Base-by-base conservation (phyloP, 1,139 yeast genomes). In the Arxiozyma telluris region DNA sequence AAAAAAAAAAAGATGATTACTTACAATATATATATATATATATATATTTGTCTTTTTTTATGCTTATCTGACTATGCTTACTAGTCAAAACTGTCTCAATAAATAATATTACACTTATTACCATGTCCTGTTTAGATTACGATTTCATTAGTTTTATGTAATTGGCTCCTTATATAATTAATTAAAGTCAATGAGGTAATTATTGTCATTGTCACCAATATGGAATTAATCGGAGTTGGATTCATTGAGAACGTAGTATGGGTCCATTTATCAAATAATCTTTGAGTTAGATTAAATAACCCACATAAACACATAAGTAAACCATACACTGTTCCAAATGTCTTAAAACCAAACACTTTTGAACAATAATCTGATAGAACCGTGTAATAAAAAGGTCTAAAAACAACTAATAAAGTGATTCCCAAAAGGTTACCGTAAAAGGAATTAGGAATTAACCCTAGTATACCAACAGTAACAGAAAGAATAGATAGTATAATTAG, bases 241-340 rank as follows among this genome's bases (percentile, higher is more conserved):
- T 90, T 84, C 79, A 81, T 80, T 50, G 78, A 60, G 67, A 87
- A 85, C 20, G 74, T 70, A 47, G 76, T 76, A 65, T 88, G 95
- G 0, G 96, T 89, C 39, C 77, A 63, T 51, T 73, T 74, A 65
- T 90, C 97, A 68, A 90, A 71, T 3, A 75, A 73, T 39, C 86
- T 82, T 66, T 88, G 96, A 17, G 80, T 66, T 59, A 89, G 74
- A 68, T 89, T 91, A 69, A 85, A 80, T 27, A 84, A 62, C 1
- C 97, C 97, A 18, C 96, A 81, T 57, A 87, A 74, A 55, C 91
- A 84, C 64, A 89, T 87, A 63, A 89, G 78, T 12, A 91, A 74
- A 0, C 98, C 98, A 67, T 91, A 91, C n/a, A 90, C 82, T 1
- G 91, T 84, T 44, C 97, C 96, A 71, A 91, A 91, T 1, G 95